A percentile compares a stretch with the other conserved stretches of the same genome.
phyloP scores from a whole-genome alignment of 106 monocot genomes.

The Allium cepa region DNA sequence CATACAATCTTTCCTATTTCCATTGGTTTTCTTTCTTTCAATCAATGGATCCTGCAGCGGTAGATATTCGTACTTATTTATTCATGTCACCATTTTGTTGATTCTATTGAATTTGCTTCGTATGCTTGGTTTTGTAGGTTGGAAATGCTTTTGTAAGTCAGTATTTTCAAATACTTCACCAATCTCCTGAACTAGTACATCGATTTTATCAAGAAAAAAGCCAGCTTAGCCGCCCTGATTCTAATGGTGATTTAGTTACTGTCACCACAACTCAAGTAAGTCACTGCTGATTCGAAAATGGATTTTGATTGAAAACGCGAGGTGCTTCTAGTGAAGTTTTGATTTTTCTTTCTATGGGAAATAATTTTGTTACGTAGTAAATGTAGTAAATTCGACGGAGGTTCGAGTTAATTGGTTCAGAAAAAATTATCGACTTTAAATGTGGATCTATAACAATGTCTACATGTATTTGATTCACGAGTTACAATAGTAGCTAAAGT shows the following conservation, averaged over 20 bases:
- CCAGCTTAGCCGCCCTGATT: slow-evolving; percentile 42
- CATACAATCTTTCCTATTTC: no score
- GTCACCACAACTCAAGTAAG: slow-evolving; percentile 44
- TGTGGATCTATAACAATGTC: neutral
- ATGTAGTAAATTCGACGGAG: neutral
- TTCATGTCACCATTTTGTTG: no score
- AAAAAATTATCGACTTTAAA: neutral
- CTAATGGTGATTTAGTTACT: slow-evolving; percentile 25
- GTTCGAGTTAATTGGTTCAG: neutral
- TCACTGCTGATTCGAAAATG: neutral
- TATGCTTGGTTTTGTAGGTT: slow-evolving; percentile 16
- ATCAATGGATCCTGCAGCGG: no score
- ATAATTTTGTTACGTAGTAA: no score
- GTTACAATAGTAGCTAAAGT: neutral
- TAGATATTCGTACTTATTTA: no score
- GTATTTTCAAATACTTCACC: slow-evolving; percentile 47
- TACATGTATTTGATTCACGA: neutral
- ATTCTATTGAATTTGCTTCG: no score
- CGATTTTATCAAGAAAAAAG: slow-evolving; percentile 55
- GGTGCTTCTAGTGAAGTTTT: no score
- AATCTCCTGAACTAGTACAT: slow-evolving; percentile 42
- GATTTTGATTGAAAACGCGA: no score
- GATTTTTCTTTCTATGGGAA: no score
- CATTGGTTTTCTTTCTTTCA: no score
- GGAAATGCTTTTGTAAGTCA: slow-evolving; percentile 59